Evolutionary conservation across 148 eudicot species (phyloP).

Genomic region (Vaccinium darrowii): DNA sequence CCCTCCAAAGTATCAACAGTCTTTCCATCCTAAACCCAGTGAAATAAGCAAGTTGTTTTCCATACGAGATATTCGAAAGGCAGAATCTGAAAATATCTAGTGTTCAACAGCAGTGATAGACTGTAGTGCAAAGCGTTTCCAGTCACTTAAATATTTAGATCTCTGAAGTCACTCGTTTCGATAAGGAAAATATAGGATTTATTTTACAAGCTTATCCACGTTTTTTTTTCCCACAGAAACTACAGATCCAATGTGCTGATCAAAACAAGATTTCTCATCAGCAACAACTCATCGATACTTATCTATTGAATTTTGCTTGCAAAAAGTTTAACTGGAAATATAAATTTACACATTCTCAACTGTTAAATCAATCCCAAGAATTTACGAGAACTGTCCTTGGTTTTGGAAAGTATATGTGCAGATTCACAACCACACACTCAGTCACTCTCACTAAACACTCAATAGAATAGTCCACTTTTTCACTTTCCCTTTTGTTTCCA

Average conservation of each 20-base stretch:
- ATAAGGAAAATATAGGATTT: background rate
- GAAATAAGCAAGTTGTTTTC: background rate
- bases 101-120: background rate
- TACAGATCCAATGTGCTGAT: background rate
- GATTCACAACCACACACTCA: background rate
- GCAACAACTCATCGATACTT: background rate
- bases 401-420: background rate
- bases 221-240: background rate
- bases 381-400: background rate
- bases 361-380: background rate
- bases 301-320: background rate
- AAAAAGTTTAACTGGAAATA: background rate
- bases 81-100: background rate
- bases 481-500: no score
- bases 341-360: background rate
- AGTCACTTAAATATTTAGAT: background rate
- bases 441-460: background rate
- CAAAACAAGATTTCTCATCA: background rate
- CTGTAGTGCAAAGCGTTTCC: background rate
- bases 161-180: background rate
- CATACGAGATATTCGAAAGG: background rate
- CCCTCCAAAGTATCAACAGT: conserved; percentile 87
- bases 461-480: background rate
- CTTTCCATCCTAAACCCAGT: conserved; percentile 62
- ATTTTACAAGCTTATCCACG: background rate